Evolutionary conservation across 164 flowering plant species (phyloP), one percentile per base, ranked within the genome.

Genomic region (Annona cherimola): DNA sequence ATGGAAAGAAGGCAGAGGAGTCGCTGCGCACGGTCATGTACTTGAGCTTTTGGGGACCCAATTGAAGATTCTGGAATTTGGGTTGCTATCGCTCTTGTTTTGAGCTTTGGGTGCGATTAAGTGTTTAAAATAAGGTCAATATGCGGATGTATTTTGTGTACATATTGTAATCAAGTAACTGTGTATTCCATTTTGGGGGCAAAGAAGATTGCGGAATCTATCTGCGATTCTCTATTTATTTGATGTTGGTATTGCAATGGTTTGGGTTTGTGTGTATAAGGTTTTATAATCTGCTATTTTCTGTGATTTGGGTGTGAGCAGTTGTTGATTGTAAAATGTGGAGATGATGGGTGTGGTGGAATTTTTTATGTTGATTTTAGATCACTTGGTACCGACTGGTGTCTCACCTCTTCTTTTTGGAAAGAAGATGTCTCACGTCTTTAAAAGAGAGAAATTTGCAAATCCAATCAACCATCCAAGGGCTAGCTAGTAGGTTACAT

Each of bases 21-120:
- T 69, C 76, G 63, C 68, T 74, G 46, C 44, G 72, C 20, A 74
- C 50, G 19, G 73, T 68, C 11, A 74, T 74, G 68, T 74, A 68
- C 42, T 20, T 74, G 62, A 74, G 64, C 55, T 73, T 65, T 41
- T 73, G 70, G 75, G 70, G 75, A 39, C 75, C 62, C 40, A 73
- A 59, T n/a, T 73, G 57, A 50, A 16, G 57, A 50, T 50, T 50
- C 14, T 50, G 14, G 35, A 50, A 11, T 50, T 0, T 50, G 3
- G 9, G 9, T 7, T 50, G 57, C 5, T 11, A 8, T 7, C 14
- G 57, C 14, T 11, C 9, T 50, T 50, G 14, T 50, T 50, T 0
- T 9, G 57, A 50, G 57, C 9, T 11, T 50, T 50, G 57, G 57
- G 57, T 50, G 14, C 14, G 57, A 50, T 50, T 50, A 50, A 16